Evolutionary conservation across 208 protist species (phyloP).

Genomic region (Entamoeba dispar): DNA sequence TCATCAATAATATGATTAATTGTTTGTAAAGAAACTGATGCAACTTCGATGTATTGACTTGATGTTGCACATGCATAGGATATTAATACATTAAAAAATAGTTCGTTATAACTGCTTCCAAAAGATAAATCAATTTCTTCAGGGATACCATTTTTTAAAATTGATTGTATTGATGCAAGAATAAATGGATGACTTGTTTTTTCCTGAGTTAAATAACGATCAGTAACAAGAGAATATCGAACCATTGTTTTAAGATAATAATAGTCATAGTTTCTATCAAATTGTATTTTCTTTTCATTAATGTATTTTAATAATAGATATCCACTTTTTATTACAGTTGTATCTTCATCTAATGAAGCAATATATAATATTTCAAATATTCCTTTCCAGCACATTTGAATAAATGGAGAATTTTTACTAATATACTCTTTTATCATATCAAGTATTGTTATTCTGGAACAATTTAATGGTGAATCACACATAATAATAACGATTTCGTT

Average conservation of each 20-base stretch:
- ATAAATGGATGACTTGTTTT: background rate
- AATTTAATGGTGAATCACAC: background rate
- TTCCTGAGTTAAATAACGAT: background rate
- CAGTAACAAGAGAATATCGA: background rate
- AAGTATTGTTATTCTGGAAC: background rate
- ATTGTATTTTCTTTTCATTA: background rate
- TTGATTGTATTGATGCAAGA: background rate
- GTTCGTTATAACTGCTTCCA: background rate
- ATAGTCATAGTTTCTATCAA: background rate
- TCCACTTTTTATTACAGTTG: background rate
- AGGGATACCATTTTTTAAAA: background rate
- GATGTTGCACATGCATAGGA: background rate
- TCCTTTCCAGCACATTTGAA: background rate
- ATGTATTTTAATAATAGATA: background rate
- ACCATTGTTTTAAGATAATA: background rate
- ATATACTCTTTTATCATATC: background rate
- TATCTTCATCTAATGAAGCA: background rate
- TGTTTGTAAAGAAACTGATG: background rate
- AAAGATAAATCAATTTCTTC: background rate
- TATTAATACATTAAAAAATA: background rate
- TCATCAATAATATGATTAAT: background rate
- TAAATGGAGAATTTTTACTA: background rate
- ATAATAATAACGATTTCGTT: background rate
- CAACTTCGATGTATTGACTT: background rate
- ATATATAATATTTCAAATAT: background rate